These are phyloP conservation scores for Sclerotinia trifoliorum DNA, from an alignment of 2,329 filamentous ascomycete genomes.

Conservation along the genomic window DNA sequence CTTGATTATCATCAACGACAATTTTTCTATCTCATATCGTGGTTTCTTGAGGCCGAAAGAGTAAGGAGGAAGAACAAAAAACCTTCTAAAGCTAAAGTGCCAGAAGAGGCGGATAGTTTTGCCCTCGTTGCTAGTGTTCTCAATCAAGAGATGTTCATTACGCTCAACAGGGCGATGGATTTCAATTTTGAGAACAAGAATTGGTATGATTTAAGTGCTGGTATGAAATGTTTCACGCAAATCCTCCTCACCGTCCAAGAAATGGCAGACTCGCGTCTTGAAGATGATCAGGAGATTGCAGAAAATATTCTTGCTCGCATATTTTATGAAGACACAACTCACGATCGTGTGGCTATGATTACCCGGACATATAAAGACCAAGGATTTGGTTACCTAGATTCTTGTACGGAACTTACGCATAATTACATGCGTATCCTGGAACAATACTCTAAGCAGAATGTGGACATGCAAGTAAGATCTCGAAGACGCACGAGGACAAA, in stretches of 20 bases:
- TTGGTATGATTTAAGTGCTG: conserved; percentile 82
- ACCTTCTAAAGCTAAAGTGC: conserved; percentile 46
- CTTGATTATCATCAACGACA: conserved; percentile 75
- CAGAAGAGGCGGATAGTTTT: conserved; percentile 69
- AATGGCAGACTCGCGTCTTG: conserved; percentile 78
- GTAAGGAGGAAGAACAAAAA: conserved; percentile 63
- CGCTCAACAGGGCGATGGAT: conserved; percentile 80
- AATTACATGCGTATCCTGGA: conserved; percentile 92
- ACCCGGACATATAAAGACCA: conserved; percentile 88
- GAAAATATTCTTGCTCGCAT: conserved; percentile 95
- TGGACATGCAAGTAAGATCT: conserved; percentile 88
- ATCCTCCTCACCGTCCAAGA: conserved; percentile 90
- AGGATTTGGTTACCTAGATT: conserved; percentile 89
- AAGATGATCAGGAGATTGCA: conserved; percentile 96
- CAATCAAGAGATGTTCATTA: conserved; percentile 92
- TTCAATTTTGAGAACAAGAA: conserved; percentile 76
- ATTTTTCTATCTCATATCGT: conserved; percentile 88
- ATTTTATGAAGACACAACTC: conserved; percentile 96
- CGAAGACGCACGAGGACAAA: conserved; percentile 71
- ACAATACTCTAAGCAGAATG: conserved; percentile 90
- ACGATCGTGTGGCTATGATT: conserved; percentile 80
- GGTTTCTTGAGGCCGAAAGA: conserved; percentile 88
- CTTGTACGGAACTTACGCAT: conserved; percentile 84
- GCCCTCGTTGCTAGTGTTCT: conserved; percentile 84
- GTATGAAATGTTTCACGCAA: conserved; percentile 93